Conservation (phyloP, 164 flowering plant genomes). For the Taxillus chinensis region DNA sequence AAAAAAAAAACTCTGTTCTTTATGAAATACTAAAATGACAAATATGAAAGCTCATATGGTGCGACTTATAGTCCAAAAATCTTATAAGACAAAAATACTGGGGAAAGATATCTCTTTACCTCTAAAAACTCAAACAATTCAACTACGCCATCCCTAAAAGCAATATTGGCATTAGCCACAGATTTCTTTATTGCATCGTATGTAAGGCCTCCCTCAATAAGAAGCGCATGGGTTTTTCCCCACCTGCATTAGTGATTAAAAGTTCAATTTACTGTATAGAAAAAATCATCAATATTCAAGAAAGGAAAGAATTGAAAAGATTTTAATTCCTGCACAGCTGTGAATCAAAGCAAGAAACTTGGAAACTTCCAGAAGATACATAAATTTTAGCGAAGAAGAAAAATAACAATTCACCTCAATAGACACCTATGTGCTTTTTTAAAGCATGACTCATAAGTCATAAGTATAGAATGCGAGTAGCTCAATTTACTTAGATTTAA, state of each 20-base stretch:
- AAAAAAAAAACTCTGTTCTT: background rate
- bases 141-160: conserved; percentile 83
- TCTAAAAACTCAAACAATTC: conserved; percentile 79
- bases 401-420: too few relatives aligned
- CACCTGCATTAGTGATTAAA: conserved; percentile 49
- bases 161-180: conserved; percentile 57
- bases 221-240: conserved; percentile 82
- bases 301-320: too few relatives aligned
- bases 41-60: background rate
- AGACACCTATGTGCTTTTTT: too few relatives aligned
- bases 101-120: conserved; percentile 27
- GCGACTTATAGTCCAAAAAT: background rate
- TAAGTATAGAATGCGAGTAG: too few relatives aligned
- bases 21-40: background rate
- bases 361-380: too few relatives aligned
- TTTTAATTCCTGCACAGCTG: too few relatives aligned
- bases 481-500: too few relatives aligned
- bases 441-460: too few relatives aligned
- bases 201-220: conserved; percentile 86
- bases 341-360: too few relatives aligned
- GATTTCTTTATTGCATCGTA: conserved; percentile 63
- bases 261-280: background rate
- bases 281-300: too few relatives aligned
- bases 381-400: too few relatives aligned
- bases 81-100: background rate